Evolutionary conservation across 495 filamentous ascomycete genomes (phyloP), one percentile per base, ranked within the genome.

Genomic region (Daldinia vernicosa): DNA sequence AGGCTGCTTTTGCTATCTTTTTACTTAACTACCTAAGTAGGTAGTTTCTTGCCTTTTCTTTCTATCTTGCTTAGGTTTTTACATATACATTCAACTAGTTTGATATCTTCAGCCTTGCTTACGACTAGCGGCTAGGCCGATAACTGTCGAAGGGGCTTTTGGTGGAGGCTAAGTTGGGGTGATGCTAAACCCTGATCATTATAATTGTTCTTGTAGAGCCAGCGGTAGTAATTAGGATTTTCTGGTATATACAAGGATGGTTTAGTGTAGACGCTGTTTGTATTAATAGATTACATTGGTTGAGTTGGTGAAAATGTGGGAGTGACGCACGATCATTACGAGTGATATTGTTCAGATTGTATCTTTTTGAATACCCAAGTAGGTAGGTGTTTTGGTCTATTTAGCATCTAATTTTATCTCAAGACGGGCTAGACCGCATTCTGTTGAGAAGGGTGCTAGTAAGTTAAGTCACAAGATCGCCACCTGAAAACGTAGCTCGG

Each of bases 381-480:
- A 24, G 17, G 43, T 22, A 47, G 43, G 43, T 47, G 43, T 9
- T 47, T 22, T 47, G 24, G 19, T 47, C 19, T 22, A 47, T 47
- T 24, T 11, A 24, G 43, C 11, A 47, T 47, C 19, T 47, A 47
- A 47, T 11, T 47, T 47, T 47, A 47, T 11, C 12, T 24, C 17
- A 12, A 47, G 9, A 19, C 22, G 22, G 9, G 3, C 19, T 47
- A 47, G 19, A 47, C 12, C 19, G 19, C 3, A 47, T 47, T 22
- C 1, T 47, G 43, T 47, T 47, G 43, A 47, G 19, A 22, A 24
- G 43, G 43, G 43, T 47, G 19, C 43, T 3, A 47, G 17, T 47
- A 47, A 47, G 43, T 24, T 24, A 47, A 47, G 43, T 47, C 43
- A 47, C 43, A 47, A 47, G 43, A 11, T 47, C 17, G 43, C 43